Evolutionary conservation across 2,329 filamentous ascomycete genomes (phyloP), one percentile per base, ranked within the genome.

Genomic region (Alternaria solani): DNA sequence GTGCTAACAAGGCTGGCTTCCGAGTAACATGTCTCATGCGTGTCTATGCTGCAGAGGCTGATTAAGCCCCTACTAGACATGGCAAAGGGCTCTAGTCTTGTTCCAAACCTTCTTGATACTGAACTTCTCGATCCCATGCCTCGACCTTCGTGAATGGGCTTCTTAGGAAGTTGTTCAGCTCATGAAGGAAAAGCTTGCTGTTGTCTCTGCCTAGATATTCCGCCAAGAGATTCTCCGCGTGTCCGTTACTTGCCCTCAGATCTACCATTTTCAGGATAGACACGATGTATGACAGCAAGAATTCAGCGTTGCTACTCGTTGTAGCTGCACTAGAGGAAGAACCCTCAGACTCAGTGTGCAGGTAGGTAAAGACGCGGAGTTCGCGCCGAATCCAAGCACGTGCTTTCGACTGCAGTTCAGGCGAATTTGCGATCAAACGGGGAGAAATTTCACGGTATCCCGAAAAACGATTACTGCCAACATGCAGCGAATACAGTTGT

Each of bases 201-300:
- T 93, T 87, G 18, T 90, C 87, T 56, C 88, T 83, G 0, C 93
- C 93, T 4, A 97, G 73, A 65, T 93, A 95, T 49, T 95, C 92
- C 23, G 87, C 82, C 38, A 97, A 76, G 79, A 97, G 85, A 42
- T 92, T 88, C 74, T 95, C 92, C 0, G 93, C 92, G 69, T 91
- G 88, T 0, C 93, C 93, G 39, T 86, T 85, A 63, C 90, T 92
- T 4, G 88, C 91, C 78, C 93, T 93, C 5, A 94, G 84, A 71
- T 97, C 93, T 16, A 95, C 87, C 0, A 88, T 92, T 75, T 92
- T 94, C 59, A 97, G 80, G 23, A 97, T 91, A 9, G 91, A 90
- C 41, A 97, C 80, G 54, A 96, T 87, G 75, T 96, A 97, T 71
- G 96, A 92, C 9, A 97, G 84, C 11, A 97, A 78, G 63, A 94